Conservation (phyloP, 208 protist genomes). For the Plasmodiophora brassicae region DNA sequence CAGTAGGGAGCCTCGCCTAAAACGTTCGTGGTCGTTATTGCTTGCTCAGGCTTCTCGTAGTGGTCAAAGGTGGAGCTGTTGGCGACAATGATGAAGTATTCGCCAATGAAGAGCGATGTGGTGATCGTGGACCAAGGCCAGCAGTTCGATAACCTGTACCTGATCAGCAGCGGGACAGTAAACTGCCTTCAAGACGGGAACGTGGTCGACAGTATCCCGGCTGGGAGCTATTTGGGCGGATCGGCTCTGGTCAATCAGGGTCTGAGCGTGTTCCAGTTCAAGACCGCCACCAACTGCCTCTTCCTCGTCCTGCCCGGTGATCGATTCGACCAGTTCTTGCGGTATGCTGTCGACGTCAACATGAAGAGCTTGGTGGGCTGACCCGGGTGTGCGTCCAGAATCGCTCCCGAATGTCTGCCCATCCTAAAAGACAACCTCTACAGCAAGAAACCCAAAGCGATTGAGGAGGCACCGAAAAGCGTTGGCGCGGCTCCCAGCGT, state of each 20-base stretch:
- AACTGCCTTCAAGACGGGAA: background rate
- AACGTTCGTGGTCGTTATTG: background rate
- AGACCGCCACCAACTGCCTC: background rate
- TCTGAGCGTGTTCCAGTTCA: background rate
- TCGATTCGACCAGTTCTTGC: background rate
- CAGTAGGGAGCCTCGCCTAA: background rate
- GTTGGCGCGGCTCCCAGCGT: too few relatives aligned
- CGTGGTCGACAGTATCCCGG: background rate
- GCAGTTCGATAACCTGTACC: background rate
- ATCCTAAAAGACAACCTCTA: background rate
- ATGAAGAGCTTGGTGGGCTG: background rate
- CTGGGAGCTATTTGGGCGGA: background rate
- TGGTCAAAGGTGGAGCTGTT: slow-evolving; percentile 28
- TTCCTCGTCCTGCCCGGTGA: background rate
- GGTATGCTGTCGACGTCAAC: background rate
- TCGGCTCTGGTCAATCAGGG: background rate
- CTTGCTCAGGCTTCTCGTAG: background rate
- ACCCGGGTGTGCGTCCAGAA: background rate
- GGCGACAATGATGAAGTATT: background rate
- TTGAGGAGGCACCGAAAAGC: too few relatives aligned
- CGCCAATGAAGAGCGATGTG: background rate
- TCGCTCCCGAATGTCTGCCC: background rate
- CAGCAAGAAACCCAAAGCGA: too few relatives aligned
- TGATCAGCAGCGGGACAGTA: background rate
- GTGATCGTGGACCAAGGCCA: background rate